Base-by-base conservation (phyloP, 2,329 filamentous ascomycete genomes). In the Neopestalotiopsis rosae region DNA sequence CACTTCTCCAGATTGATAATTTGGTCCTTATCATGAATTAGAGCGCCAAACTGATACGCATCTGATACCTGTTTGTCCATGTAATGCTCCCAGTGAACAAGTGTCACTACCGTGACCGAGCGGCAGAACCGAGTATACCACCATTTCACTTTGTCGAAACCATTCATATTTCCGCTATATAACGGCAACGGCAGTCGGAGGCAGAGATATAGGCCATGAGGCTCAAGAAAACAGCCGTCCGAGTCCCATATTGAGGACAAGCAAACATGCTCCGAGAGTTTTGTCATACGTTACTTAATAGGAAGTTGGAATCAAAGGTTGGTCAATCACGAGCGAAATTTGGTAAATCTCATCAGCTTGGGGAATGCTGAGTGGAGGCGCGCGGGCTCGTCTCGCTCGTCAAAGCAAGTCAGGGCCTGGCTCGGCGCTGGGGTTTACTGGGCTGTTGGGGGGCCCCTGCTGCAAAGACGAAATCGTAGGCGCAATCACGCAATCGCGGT, bases 391-490 rank as follows among this genome's bases (percentile, higher is more conserved):
- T n/a, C 45, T 28, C 24, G 24, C 24, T 28, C 24, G 24, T 28
- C 24, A 28, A 52, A 17, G 9, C 40, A 28, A 57, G 28, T 32
- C 49, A 45, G 40, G 61, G 63, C 40, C 28, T 12, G 63, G 63
- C 63, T 62, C 59, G n/a, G 59, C 30, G n/a, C 63, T 66, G 63
- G 62, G 45, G 24, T 28, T 28, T 4, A 28, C 24, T 28, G 24
- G 24, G 17, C 45, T 10, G 10, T 38, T 38, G 34, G 34, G 24
- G 34, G 34, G 34, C 63, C 32, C 28, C 9, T 57, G 63, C 45
- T 20, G 28, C 28, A 66, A 28, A 66, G 63, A 58, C 63, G 63
- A 66, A 66, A 66, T 56, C 17, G 63, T 32, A 14, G 32, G 63
- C 14, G 13, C 58, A 67, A 67, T 59, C 42, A 67, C 56, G 65